Conservation (phyloP, 1,139 yeast species). For the Dujonia santamariae region DNA sequence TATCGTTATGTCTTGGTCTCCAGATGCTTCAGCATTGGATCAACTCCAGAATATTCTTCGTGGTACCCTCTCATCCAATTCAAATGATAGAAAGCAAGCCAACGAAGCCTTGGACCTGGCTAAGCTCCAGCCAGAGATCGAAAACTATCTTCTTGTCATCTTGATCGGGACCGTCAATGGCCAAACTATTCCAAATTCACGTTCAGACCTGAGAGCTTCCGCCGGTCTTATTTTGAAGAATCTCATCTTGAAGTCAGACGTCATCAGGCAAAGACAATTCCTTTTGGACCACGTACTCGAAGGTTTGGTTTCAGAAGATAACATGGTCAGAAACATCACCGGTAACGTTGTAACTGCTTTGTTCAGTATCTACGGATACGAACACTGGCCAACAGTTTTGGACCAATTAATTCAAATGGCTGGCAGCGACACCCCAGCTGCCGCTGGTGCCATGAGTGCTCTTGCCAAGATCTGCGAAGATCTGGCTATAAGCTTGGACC, state of each 20-base stretch:
- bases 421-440: slow-evolving; percentile 29
- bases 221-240: slow-evolving; percentile 88
- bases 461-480: slow-evolving; percentile 89
- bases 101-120: slow-evolving; percentile 68
- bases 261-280: slow-evolving; percentile 42
- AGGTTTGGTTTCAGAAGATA: slow-evolving; percentile 62
- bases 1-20: slow-evolving; percentile 51
- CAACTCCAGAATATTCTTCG: slow-evolving; percentile 63
- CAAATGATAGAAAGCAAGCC: slow-evolving; percentile 56
- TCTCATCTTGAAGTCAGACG: slow-evolving; percentile 41
- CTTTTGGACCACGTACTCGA: slow-evolving; percentile 60
- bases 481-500: slow-evolving; percentile 54
- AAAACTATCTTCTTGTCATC: slow-evolving; percentile 72
- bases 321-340: slow-evolving; percentile 76
- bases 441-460: slow-evolving; percentile 76
- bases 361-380: slow-evolving; percentile 68
- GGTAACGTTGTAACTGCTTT: slow-evolving; percentile 88
- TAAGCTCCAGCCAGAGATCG: slow-evolving; percentile 67
- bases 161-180: slow-evolving; percentile 51
- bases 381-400: slow-evolving; percentile 67
- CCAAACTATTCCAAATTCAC: slow-evolving; percentile 30
- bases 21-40: slow-evolving; percentile 57
- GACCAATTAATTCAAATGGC: slow-evolving; percentile 65
- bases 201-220: slow-evolving; percentile 71
- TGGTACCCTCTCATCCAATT: slow-evolving; percentile 62